Evolutionary conservation across 73 alveolate species (phyloP).

Genomic region (Paramecium sonneborni): DNA sequence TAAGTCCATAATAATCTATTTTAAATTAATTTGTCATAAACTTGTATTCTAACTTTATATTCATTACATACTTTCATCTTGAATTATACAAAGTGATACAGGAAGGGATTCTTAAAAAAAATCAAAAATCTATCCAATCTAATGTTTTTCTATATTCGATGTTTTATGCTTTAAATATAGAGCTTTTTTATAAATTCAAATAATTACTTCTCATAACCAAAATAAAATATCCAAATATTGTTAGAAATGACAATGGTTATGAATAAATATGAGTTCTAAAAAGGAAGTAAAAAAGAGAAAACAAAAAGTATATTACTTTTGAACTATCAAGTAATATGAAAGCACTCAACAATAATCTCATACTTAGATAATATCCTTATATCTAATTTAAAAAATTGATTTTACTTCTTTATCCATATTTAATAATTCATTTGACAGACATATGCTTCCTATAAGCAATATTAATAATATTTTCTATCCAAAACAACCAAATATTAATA

Average conservation of each 20-base stretch:
- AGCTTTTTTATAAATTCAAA: neutral
- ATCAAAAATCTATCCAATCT: neutral
- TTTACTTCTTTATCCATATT: neutral
- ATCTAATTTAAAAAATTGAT: neutral
- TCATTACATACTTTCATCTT: neutral
- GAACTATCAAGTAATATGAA: neutral
- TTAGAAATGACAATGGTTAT: neutral
- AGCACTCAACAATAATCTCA: neutral
- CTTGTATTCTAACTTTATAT: neutral
- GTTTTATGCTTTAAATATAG: neutral
- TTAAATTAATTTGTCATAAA: neutral
- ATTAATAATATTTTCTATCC: neutral
- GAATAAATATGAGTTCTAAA: neutral
- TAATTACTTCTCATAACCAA: neutral
- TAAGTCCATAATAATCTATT: neutral
- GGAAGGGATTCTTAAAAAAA: conserved; percentile 11
- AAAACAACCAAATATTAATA: neutral
- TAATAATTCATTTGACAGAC: neutral
- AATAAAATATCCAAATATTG: neutral
- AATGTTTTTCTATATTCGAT: neutral
- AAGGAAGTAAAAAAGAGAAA: neutral
- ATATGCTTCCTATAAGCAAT: neutral
- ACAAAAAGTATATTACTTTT: neutral
- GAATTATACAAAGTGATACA: neutral
- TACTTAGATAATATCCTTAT: neutral